phyloP scores from a whole-genome alignment of 2,329 filamentous ascomycete genomes.

The Claviceps sp. region DNA sequence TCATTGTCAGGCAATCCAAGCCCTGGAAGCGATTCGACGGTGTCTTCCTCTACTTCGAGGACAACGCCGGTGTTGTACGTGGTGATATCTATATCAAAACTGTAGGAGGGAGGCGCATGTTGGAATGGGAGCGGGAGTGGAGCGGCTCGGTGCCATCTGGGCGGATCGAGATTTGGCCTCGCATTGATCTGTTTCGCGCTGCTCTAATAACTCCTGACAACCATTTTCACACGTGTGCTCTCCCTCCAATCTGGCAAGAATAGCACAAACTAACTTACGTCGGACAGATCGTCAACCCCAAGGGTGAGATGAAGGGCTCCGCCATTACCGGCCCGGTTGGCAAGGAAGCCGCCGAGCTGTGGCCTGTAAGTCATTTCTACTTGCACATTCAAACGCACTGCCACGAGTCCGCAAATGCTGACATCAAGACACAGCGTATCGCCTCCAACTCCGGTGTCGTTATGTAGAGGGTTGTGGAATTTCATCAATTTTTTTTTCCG shows the following conservation, averaged over 20 bases:
- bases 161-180: background rate
- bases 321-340: conserved; percentile 98
- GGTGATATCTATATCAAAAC: background rate
- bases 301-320: conserved; percentile 99
- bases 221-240: too few species aligned
- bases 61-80: conserved; percentile 97
- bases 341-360: conserved; percentile 99
- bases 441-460: conserved; percentile 99
- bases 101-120: background rate
- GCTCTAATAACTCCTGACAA: background rate
- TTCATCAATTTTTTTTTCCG: conserved; percentile 19
- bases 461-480: conserved; percentile 50
- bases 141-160: background rate
- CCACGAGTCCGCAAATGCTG: background rate
- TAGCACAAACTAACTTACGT: background rate
- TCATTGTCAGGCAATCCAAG: conserved; percentile 98
- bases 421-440: conserved; percentile 57
- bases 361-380: conserved; percentile 63
- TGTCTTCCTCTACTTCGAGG: conserved; percentile 99
- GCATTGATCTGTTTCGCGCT: background rate
- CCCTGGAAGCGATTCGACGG: conserved; percentile 98
- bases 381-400: background rate
- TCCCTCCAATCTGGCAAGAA: background rate
- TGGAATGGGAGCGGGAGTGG: background rate
- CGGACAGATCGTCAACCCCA: conserved; percentile 98